Conservation (phyloP, 805 yeast species). For the Wickerhamomyces tratensis region DNA sequence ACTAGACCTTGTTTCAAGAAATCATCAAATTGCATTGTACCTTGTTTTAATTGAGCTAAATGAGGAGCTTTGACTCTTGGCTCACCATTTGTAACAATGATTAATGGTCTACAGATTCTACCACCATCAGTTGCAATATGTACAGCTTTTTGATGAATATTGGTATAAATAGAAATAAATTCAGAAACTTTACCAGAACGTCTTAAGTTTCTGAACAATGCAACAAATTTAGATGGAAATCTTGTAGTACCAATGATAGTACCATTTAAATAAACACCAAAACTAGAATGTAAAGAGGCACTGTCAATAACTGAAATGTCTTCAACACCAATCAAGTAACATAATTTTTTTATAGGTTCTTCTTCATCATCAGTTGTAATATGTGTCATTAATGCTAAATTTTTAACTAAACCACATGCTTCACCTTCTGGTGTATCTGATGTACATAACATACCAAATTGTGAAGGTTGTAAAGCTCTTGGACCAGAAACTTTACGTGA, state of each 20-base stretch:
- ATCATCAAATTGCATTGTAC: slow-evolving; percentile 83
- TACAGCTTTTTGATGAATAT: slow-evolving; percentile 84
- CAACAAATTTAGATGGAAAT: slow-evolving; percentile 76
- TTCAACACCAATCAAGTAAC: slow-evolving; percentile 84
- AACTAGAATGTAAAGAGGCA: slow-evolving; percentile 71
- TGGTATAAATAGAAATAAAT: slow-evolving; percentile 84
- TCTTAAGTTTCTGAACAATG: slow-evolving; percentile 69
- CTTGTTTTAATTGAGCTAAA: slow-evolving; percentile 48
- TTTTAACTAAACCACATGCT: slow-evolving; percentile 97
- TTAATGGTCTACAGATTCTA: slow-evolving; percentile 92
- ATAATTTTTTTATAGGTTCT: slow-evolving; percentile 68
- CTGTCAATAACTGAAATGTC: slow-evolving; percentile 75
- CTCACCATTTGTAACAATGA: slow-evolving; percentile 67
- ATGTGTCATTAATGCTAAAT: slow-evolving; percentile 96
- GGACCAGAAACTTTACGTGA: slow-evolving; percentile 98
- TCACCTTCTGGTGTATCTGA: slow-evolving; percentile 99
- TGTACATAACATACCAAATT: slow-evolving; percentile 97
- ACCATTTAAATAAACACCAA: slow-evolving; percentile 88
- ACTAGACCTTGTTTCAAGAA: slow-evolving; percentile 80
- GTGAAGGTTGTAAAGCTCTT: slow-evolving; percentile 97
- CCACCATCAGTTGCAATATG: slow-evolving; percentile 99
- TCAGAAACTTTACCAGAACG: slow-evolving; percentile 81
- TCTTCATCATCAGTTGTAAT: slow-evolving; percentile 98
- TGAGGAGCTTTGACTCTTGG: slow-evolving; percentile 70
- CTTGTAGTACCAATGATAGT: slow-evolving; percentile 86